Conservation (phyloP, 768 basidiomycete species). For the Neoboletus brunneissimus region DNA sequence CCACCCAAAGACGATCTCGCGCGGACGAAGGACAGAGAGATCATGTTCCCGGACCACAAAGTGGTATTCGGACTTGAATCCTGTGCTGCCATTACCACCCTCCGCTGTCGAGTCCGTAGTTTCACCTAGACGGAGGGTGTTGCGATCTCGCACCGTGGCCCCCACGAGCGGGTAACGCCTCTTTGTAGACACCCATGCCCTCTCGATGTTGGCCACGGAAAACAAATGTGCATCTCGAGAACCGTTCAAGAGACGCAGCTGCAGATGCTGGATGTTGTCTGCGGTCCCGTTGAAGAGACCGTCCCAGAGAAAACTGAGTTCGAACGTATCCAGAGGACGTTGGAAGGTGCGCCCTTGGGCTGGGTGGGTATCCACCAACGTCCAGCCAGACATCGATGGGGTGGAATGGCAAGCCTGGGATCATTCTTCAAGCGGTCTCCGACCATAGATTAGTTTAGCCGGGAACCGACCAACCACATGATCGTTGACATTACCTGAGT, state of each 20-base stretch:
- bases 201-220: slow-evolving; percentile 34
- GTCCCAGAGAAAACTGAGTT: slow-evolving; percentile 44
- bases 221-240: slow-evolving; percentile 23
- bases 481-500: not conserved
- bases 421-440: not conserved
- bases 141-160: slow-evolving; percentile 33
- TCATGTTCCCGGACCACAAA: slow-evolving; percentile 44
- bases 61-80: slow-evolving; percentile 13
- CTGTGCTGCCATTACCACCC: not conserved
- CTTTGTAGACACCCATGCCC: slow-evolving; percentile 49
- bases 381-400: slow-evolving; percentile 15
- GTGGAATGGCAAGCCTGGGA: not conserved
- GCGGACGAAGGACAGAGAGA: slow-evolving; percentile 30
- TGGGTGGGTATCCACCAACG: slow-evolving; percentile 3
- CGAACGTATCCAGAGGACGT: slow-evolving; percentile 40
- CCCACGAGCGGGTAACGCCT: slow-evolving; percentile 49
- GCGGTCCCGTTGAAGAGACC: slow-evolving; percentile 41
- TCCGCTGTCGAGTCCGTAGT: not conserved
- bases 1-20: slow-evolving; percentile 39
- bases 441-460: too few relatives aligned
- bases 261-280: slow-evolving; percentile 38
- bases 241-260: slow-evolving; percentile 27
- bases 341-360: slow-evolving; percentile 20
- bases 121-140: not conserved
- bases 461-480: not conserved